phyloP scores from a whole-genome alignment of 176 grass and related monocot genomes.

The Microstegium vimineum region DNA sequence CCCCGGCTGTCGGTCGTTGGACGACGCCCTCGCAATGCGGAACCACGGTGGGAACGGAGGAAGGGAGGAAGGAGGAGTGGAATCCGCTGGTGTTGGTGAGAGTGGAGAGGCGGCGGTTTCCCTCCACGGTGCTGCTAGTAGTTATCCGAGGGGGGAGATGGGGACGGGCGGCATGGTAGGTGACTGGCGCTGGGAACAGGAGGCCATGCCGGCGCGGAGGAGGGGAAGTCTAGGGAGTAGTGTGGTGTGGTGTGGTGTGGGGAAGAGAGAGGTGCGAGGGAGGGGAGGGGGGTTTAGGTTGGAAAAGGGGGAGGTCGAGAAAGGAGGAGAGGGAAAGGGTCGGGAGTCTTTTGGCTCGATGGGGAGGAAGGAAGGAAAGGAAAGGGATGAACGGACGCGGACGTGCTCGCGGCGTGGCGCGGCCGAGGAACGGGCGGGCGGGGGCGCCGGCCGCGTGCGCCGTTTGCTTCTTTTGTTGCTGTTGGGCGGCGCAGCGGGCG shows the following conservation, averaged over 20 bases:
- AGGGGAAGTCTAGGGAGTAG: neutral
- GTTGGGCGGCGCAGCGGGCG: conserved; percentile 27
- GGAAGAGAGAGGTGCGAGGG: too few species aligned
- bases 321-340: neutral
- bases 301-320: conserved; percentile 20
- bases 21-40: too few species aligned
- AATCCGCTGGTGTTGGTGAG: conserved; percentile 5
- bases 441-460: neutral
- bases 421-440: too few species aligned
- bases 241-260: too few species aligned
- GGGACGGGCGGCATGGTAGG: conserved; percentile 17
- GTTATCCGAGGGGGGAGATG: neutral
- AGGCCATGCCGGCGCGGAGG: neutral
- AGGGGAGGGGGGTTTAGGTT: conserved; percentile 37
- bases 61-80: too few species aligned
- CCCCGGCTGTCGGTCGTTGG: too few species aligned
- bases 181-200: conserved; percentile 12
- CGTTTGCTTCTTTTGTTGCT: neutral
- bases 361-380: neutral
- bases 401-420: neutral
- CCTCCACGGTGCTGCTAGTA: too few species aligned
- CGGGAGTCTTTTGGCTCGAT: conserved; percentile 23
- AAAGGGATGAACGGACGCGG: neutral
- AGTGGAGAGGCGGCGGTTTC: neutral
- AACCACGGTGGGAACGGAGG: too few species aligned